Conservation (phyloP, 164 flowering plant species). For the Aristolochia californica region DNA sequence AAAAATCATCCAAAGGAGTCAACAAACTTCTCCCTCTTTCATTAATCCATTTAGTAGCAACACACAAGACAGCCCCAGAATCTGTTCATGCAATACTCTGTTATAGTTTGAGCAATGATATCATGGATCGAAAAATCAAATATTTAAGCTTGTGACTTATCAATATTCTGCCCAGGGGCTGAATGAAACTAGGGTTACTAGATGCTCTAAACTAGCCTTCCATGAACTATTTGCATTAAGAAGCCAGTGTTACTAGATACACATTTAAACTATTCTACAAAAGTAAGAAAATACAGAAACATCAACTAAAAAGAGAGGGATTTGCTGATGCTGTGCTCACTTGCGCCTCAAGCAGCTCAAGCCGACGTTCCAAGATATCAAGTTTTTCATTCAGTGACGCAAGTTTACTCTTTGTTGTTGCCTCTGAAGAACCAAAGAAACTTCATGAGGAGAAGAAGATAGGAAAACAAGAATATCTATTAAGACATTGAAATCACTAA, state of each 20-base stretch:
- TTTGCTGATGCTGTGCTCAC: constrained; percentile 75
- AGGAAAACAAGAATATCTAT: not conserved
- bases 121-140: too few species aligned
- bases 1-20: too few species aligned
- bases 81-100: too few species aligned
- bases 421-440: constrained; percentile 34
- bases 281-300: not conserved
- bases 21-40: too few species aligned
- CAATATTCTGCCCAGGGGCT: too few species aligned
- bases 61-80: too few species aligned
- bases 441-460: not conserved
- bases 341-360: constrained; percentile 87
- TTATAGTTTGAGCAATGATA: too few species aligned
- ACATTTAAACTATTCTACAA: constrained; percentile 1
- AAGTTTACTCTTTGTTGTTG: constrained; percentile 91
- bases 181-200: too few species aligned
- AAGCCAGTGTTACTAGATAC: not conserved
- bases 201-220: too few species aligned
- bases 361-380: constrained; percentile 71
- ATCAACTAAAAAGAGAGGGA: constrained; percentile 47
- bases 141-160: too few species aligned
- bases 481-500: not conserved
- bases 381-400: constrained; percentile 89
- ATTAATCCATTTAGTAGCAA: too few species aligned
- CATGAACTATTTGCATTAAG: not conserved